Percentiles rank a stretch among this genome's conserved stretches.
phyloP scores from a whole-genome alignment of 2,329 filamentous ascomycete species.

The Microsporum canis region DNA sequence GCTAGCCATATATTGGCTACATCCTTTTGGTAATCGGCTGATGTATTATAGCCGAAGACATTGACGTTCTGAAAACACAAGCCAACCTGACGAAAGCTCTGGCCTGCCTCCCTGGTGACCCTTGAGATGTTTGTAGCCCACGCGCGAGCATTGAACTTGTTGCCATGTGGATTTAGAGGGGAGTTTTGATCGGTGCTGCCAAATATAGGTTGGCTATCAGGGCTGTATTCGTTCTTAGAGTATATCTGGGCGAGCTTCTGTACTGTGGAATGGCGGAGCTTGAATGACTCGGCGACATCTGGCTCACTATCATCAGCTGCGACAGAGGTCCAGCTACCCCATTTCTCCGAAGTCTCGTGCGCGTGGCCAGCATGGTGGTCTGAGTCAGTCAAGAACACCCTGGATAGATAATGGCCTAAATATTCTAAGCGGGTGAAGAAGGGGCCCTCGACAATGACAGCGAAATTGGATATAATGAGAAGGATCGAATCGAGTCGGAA shows the following conservation, averaged over 20 bases:
- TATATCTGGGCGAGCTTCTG: neutral
- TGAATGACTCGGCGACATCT: neutral
- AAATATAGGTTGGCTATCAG: neutral
- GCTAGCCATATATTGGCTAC: constrained; percentile 29
- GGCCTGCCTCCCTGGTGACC: neutral
- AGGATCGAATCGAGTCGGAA: no score
- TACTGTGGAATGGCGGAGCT: neutral
- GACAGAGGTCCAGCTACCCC: neutral
- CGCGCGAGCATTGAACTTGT: neutral
- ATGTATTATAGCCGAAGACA: constrained; percentile 28
- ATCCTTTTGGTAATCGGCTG: constrained; percentile 34
- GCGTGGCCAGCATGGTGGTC: neutral
- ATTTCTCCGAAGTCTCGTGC: neutral
- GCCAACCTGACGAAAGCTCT: constrained; percentile 14
- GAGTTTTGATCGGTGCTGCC: neutral
- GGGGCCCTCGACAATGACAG: no score
- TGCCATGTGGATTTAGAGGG: neutral
- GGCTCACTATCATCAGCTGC: neutral
- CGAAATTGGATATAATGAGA: no score
- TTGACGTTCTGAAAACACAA: constrained; percentile 29
- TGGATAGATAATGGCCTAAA: neutral
- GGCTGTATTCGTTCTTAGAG: neutral
- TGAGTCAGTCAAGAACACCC: neutral
- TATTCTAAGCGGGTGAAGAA: no score
- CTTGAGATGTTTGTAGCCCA: constrained; percentile 1